phyloP scores from a whole-genome alignment of 805 yeast genomes.

The Tetrapisispora phaffii region DNA sequence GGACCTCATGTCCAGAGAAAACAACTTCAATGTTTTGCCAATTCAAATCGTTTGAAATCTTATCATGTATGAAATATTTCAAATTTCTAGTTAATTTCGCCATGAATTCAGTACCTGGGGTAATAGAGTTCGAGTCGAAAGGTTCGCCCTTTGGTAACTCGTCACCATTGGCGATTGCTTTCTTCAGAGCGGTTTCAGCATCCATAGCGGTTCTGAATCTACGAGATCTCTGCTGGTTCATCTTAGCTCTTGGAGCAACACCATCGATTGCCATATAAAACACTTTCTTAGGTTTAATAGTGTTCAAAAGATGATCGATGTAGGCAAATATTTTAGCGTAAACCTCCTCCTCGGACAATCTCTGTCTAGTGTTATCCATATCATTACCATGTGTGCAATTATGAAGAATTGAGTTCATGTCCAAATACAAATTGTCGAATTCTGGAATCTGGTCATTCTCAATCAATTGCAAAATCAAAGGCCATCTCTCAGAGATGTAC shows the following conservation, averaged over 20 bases:
- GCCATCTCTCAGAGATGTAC: conserved; percentile 98
- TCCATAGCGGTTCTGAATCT: conserved; percentile 90
- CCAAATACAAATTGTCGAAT: conserved; percentile 88
- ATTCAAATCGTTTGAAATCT: conserved; percentile 72
- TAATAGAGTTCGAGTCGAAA: conserved; percentile 85
- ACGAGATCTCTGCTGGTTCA: conserved; percentile 96
- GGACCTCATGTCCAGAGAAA: conserved; percentile 89
- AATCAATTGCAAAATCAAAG: conserved; percentile 78
- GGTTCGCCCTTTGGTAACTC: conserved; percentile 70
- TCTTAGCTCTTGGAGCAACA: conserved; percentile 96
- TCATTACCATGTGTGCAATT: conserved; percentile 70
- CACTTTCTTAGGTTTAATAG: conserved; percentile 75
- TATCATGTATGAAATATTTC: conserved; percentile 80
- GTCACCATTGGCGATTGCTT: conserved; percentile 64
- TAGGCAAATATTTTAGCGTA: conserved; percentile 87
- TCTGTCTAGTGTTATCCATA: conserved; percentile 47
- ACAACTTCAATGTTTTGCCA: conserved; percentile 76
- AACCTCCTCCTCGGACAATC: conserved; percentile 82
- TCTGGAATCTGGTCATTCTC: conserved; percentile 80
- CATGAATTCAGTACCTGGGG: conserved; percentile 97
- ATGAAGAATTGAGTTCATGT: conserved; percentile 95
- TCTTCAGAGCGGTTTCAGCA: conserved; percentile 68
- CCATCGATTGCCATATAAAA: conserved; percentile 98
- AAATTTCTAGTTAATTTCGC: conserved; percentile 71
- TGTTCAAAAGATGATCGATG: conserved; percentile 84